Conservation (phyloP, 176 grass and related monocot species). For the Phoenix roebelenii region DNA sequence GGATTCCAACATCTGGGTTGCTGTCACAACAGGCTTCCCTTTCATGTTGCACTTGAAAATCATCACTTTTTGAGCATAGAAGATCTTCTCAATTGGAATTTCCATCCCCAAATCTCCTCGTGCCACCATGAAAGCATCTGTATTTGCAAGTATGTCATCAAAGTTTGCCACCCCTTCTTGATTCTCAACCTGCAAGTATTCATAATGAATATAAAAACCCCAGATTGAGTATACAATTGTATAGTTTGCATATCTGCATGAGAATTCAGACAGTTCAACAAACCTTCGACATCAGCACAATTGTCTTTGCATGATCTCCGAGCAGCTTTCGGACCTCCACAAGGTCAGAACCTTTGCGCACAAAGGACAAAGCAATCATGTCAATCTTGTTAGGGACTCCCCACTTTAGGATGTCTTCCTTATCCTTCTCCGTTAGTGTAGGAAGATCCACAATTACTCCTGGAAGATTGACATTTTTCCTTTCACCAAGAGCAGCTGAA, state of each 20-base stretch:
- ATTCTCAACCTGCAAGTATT: slow-evolving; percentile 57
- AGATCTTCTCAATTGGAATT: slow-evolving; percentile 90
- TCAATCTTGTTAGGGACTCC: slow-evolving; percentile 79
- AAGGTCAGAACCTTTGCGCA: slow-evolving; percentile 80
- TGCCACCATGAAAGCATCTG: slow-evolving; percentile 83
- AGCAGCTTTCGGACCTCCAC: slow-evolving; percentile 56
- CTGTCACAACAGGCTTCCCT: slow-evolving; percentile 83
- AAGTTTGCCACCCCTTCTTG: slow-evolving; percentile 88
- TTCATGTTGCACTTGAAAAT: slow-evolving; percentile 79
- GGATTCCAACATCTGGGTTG: slow-evolving; percentile 86
- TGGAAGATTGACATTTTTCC: slow-evolving; percentile 81
- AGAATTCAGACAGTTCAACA: slow-evolving; percentile 9
- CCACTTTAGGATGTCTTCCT: slow-evolving; percentile 68
- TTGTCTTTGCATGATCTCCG: slow-evolving; percentile 57
- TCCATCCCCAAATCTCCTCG: slow-evolving; percentile 83
- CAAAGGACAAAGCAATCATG: slow-evolving; percentile 79
- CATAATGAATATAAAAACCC: not conserved
- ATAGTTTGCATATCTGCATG: too few species aligned
- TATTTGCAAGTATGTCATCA: slow-evolving; percentile 74
- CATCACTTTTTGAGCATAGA: slow-evolving; percentile 86
- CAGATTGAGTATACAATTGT: not conserved
- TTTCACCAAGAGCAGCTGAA: slow-evolving; percentile 57
- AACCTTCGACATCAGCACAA: slow-evolving; percentile 84
- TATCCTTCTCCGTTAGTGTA: slow-evolving; percentile 84
- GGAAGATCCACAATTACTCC: slow-evolving; percentile 76